Conservation (phyloP, 2,329 filamentous ascomycete species). For the Bipolaris cookei region DNA sequence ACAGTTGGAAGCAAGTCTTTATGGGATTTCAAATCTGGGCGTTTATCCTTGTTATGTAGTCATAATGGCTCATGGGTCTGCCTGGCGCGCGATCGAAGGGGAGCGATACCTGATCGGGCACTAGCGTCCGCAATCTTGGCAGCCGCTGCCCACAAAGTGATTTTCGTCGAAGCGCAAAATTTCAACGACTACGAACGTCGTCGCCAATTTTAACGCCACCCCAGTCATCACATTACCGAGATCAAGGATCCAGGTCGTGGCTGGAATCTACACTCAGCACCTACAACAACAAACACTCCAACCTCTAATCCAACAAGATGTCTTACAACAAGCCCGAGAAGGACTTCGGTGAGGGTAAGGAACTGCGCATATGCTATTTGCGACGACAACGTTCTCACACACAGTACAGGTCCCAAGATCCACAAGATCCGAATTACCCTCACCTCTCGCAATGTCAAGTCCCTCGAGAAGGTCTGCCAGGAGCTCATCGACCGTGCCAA, state of each 20-base stretch:
- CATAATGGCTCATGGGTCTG: conserved; percentile 35
- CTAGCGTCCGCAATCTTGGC: conserved; percentile 44
- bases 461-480: conserved; percentile 87
- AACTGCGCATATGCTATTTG: background rate
- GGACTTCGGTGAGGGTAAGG: conserved; percentile 77
- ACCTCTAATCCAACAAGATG: conserved; percentile 34
- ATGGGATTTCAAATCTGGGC: conserved; percentile 3
- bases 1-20: background rate
- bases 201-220: conserved; percentile 38
- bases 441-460: conserved; percentile 89
- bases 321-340: conserved; percentile 82
- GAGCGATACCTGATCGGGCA: conserved; percentile 27
- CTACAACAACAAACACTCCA: conserved; percentile 28
- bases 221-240: conserved; percentile 63
- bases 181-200: conserved; percentile 37
- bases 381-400: background rate
- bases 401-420: conserved; percentile 9
- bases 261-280: conserved; percentile 44
- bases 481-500: conserved; percentile 99
- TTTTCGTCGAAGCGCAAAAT: conserved; percentile 17
- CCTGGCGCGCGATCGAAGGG: conserved; percentile 8
- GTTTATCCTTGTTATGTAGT: conserved; percentile 27
- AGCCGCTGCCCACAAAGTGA: conserved; percentile 20
- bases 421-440: conserved; percentile 88
- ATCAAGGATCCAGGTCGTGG: conserved; percentile 56